phyloP scores from a whole-genome alignment of 352 stramenopile genomes.

The Thraustochytrium striatum region DNA sequence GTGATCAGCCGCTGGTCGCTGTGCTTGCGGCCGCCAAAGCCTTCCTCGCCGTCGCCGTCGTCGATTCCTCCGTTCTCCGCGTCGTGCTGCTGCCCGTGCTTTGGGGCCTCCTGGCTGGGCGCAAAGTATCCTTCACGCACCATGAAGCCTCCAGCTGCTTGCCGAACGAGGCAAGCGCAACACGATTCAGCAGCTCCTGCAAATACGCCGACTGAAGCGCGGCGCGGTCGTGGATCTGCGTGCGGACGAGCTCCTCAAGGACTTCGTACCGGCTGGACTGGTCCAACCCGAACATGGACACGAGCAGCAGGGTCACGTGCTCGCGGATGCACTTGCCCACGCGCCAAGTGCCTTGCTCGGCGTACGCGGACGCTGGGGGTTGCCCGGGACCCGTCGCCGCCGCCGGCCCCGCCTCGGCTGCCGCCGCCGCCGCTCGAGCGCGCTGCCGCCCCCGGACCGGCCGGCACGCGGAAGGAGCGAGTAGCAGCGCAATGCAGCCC shows the following conservation, averaged over 20 bases:
- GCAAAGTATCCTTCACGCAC: background rate
- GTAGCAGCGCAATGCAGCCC: background rate
- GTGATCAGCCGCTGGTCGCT: too few species aligned
- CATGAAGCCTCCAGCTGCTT: conserved; percentile 3
- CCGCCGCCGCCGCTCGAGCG: too few species aligned
- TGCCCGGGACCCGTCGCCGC: too few species aligned
- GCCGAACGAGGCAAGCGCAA: background rate
- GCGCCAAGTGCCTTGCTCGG: background rate
- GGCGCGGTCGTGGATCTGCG: background rate
- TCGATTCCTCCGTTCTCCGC: too few species aligned
- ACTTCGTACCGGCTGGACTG: background rate
- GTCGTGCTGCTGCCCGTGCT: too few species aligned
- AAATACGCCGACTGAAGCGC: background rate
- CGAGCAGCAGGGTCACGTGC: conserved; percentile 31
- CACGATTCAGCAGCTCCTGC: conserved; percentile 17
- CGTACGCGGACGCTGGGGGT: too few species aligned
- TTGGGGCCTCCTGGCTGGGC: too few species aligned
- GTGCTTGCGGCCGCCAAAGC: too few species aligned
- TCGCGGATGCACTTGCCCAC: background rate
- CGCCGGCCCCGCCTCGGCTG: too few species aligned
- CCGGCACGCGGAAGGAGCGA: background rate
- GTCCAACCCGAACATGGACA: background rate
- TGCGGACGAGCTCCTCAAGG: conserved; percentile 29
- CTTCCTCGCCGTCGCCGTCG: too few species aligned
- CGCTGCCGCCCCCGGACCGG: too few species aligned